Evolutionary conservation across 257 asterid genomes (phyloP).

Genomic region (Rehmannia glutinosa): DNA sequence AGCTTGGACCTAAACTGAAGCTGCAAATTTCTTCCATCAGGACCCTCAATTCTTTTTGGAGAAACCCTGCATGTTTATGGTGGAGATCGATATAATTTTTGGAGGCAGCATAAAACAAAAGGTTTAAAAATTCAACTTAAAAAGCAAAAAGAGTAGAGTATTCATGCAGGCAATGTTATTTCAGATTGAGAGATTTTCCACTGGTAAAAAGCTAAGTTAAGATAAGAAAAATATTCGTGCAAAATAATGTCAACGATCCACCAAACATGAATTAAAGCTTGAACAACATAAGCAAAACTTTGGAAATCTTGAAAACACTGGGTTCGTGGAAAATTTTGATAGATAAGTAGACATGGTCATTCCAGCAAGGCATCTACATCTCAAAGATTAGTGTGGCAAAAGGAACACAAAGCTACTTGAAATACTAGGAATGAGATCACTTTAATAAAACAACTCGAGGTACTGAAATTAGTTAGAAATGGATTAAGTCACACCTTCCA

Average conservation of each 20-base stretch:
- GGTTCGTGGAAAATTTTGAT: not conserved
- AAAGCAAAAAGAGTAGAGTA: slow-evolving; percentile 2
- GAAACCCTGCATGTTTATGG: slow-evolving; percentile 57
- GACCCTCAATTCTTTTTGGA: slow-evolving; percentile 84
- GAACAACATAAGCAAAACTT: not conserved
- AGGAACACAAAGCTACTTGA: not conserved
- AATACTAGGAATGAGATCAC: slow-evolving; percentile 3
- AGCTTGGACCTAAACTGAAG: slow-evolving; percentile 80
- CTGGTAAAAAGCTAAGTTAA: not conserved
- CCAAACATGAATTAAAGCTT: not conserved
- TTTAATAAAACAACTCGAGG: not conserved
- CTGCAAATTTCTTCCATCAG: slow-evolving; percentile 78
- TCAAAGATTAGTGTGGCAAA: not conserved
- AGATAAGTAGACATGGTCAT: slow-evolving; percentile 5
- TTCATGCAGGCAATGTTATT: slow-evolving; percentile 9
- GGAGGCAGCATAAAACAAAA: slow-evolving; percentile 7
- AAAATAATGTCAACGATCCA: not conserved
- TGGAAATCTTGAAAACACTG: slow-evolving; percentile 1
- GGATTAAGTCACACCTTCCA: slow-evolving; percentile 52
- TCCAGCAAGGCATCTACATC: not conserved
- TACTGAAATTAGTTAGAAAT: slow-evolving; percentile 12
- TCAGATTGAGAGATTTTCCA: not conserved
- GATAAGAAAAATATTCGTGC: not conserved
- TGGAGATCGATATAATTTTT: slow-evolving; percentile 12
- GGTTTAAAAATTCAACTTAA: not conserved